Conservation (phyloP, 2,329 filamentous ascomycete species). For the Arthrinium phaeospermum region DNA sequence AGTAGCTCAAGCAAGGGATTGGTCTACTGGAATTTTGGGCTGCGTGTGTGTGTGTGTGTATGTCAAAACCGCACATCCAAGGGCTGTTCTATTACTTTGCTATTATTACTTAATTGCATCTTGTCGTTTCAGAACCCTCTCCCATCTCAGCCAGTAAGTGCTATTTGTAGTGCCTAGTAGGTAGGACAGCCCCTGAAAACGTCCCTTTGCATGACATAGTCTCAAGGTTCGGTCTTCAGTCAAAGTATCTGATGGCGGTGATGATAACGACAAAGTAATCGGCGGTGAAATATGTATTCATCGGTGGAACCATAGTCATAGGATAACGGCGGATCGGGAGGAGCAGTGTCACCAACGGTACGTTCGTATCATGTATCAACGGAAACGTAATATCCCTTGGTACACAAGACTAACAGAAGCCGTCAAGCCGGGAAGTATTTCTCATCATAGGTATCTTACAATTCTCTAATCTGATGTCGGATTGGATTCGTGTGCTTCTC, state of each 20-base stretch:
- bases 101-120: not conserved
- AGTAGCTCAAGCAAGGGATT: not conserved
- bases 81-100: not conserved
- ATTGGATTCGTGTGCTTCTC: not conserved
- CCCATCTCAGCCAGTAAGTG: not conserved
- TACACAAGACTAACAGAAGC: not conserved
- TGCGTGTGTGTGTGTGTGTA: not conserved
- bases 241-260: not conserved
- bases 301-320: not conserved
- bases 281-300: not conserved
- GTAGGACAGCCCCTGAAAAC: not conserved
- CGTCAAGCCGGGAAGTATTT: not conserved
- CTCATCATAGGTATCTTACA: not conserved
- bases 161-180: not conserved
- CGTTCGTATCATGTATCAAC: not conserved
- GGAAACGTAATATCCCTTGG: not conserved
- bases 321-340: not conserved
- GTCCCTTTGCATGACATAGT: not conserved
- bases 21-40: not conserved
- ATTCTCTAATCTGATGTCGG: not conserved
- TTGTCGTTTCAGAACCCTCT: not conserved
- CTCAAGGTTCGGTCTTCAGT: not conserved
- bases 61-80: not conserved
- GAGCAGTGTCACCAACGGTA: not conserved
- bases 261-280: not conserved